A percentile compares a stretch with the other conserved stretches of the same genome.
phyloP scores from a whole-genome alignment of 768 basidiomycete genomes.

The Psilocybe tampanensis region DNA sequence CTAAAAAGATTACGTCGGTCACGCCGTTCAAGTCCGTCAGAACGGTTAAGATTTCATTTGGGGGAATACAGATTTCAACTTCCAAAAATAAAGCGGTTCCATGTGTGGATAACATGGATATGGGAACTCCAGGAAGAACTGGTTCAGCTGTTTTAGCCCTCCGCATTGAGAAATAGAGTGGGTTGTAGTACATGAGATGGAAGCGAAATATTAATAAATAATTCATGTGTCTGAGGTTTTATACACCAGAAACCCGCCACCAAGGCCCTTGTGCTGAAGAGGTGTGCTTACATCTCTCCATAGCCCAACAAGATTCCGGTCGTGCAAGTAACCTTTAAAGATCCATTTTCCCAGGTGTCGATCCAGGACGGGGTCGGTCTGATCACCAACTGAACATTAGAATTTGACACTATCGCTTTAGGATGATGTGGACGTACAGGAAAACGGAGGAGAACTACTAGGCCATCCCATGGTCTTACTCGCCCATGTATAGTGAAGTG shows the following conservation, averaged over 20 bases:
- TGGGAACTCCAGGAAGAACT: neutral
- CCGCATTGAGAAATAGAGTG: neutral
- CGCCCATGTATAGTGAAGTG: constrained; percentile 47
- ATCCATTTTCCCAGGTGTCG: constrained; percentile 44
- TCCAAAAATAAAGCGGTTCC: neutral
- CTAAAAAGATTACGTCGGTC: neutral
- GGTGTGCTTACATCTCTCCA: constrained; percentile 54
- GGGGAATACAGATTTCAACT: neutral
- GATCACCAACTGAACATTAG: neutral
- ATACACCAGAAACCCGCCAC: constrained; percentile 50
- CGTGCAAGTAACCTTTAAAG: constrained; percentile 55
- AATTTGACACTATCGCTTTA: neutral
- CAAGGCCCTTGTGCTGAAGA: constrained; percentile 42
- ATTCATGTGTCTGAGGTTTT: constrained; percentile 18
- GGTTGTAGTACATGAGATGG: neutral
- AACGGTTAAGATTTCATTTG: neutral
- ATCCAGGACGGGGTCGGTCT: constrained; percentile 33
- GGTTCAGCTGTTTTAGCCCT: neutral
- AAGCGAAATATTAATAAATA: neutral
- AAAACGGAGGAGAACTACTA: constrained; percentile 46
- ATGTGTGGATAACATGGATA: neutral
- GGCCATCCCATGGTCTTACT: constrained; percentile 53
- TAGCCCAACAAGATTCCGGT: constrained; percentile 50
- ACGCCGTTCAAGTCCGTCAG: neutral
- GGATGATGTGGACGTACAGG: constrained; percentile 35